Evolutionary conservation across 2,329 filamentous ascomycete species (phyloP), one percentile per base, ranked within the genome.

Genomic region (Pseudogymnoascus sp.): DNA sequence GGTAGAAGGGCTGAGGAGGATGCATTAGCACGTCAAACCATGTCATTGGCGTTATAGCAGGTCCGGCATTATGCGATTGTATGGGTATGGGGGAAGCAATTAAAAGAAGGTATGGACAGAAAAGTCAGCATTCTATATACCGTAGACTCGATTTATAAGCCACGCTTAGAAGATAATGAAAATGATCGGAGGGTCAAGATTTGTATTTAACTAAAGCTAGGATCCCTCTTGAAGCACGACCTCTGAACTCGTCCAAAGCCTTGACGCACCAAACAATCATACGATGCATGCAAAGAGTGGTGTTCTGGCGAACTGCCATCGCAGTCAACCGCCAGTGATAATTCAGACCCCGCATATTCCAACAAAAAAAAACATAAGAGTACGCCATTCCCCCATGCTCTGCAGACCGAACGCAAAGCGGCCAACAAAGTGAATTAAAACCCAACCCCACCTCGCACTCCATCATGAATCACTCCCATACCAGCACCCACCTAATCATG

Each of bases 1-100:
- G 60, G 76, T 88, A 2, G 85, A 87, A 68, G 82, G 85, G 68
- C 70, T 89, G 62, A 82, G 81, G 71, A 76, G 83, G 63, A 75
- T 88, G 73, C 84, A 87, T 72, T 88, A 54, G 28, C 9, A 32
- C 20, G 28, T 32, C 47, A 32, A 54, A 7, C 5, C 2, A 25
- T 25, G 22, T 25, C 11, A 20, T 18, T 54, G 47, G 47, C 28
- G 47, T 54, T 54, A 8, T 50, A 25, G 43, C n/a, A 18, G 9
- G 25, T 22, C 1, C 9, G 28, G 14, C 12, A 32, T 32, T 32
- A 54, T 32, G 12, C 4, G 25, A 32, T 14, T 32, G 28, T 18
- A 32, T 12, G 47, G 28, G 9, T 32, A 32, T 32, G 6, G 16
- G 8, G 25, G 32, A 1, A n/a, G 9, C 28, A 12, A 7, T 28